These are phyloP conservation scores for Clohesyomyces aquaticus DNA, from an alignment of 495 filamentous ascomycete species.

Conservation along the genomic window DNA sequence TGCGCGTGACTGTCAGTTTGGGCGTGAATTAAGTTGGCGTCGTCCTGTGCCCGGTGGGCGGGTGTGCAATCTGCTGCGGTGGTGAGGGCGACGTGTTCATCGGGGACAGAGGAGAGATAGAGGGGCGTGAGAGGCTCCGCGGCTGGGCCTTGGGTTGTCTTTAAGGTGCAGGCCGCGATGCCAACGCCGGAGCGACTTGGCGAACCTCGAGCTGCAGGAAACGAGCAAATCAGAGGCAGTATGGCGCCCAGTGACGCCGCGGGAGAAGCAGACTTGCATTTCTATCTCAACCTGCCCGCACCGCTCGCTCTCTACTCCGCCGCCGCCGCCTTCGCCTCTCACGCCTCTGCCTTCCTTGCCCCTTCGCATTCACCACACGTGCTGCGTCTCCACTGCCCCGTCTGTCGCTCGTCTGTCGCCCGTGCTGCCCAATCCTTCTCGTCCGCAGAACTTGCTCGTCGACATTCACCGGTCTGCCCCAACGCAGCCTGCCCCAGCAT, in stretches of 20 bases:
- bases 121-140: neutral
- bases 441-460: slow-evolving; percentile 6
- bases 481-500: slow-evolving; percentile 1
- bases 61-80: no score
- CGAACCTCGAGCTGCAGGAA: neutral
- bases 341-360: neutral
- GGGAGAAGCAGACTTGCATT: neutral
- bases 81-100: slow-evolving; percentile 4
- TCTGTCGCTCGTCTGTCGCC: neutral
- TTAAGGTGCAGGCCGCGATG: neutral
- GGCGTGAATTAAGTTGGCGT: neutral
- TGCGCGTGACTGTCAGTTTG: neutral
- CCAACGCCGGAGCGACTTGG: neutral
- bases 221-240: neutral
- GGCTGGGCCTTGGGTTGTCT: neutral
- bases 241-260: neutral
- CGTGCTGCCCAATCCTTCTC: neutral
- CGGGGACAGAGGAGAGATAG: neutral
- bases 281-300: slow-evolving; percentile 5
- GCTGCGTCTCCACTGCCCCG: neutral
- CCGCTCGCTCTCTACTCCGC: neutral
- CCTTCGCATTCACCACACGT: neutral
- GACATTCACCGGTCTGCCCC: slow-evolving; percentile 30
- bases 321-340: neutral
- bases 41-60: no score